Conservation (phyloP, 768 basidiomycete genomes). For the Vararia minispora region DNA sequence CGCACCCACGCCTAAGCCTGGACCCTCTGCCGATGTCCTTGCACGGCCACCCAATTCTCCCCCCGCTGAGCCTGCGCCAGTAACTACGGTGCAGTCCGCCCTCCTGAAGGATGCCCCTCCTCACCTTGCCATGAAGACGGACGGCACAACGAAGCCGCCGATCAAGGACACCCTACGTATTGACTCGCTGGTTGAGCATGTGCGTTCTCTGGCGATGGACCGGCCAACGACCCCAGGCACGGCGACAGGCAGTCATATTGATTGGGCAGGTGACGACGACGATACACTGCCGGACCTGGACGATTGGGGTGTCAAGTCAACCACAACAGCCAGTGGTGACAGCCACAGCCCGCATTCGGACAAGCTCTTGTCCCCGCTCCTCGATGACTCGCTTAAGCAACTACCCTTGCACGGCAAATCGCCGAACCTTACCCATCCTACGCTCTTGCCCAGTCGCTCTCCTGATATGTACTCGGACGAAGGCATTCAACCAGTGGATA, state of each 20-base stretch:
- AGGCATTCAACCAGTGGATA: no score
- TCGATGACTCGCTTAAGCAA: slow-evolving; percentile 14
- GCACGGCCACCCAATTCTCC: no score
- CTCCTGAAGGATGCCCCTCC: slow-evolving; percentile 47
- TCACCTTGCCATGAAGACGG: slow-evolving; percentile 35
- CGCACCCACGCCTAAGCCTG: no score
- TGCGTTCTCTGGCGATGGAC: slow-evolving; percentile 62
- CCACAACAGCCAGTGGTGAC: slow-evolving; percentile 14
- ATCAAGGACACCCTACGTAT: no score
- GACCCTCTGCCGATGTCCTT: no score
- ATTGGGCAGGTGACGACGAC: slow-evolving; percentile 86
- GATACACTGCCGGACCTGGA: slow-evolving; percentile 70
- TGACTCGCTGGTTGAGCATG: slow-evolving; percentile 69
- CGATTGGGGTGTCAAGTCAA: slow-evolving; percentile 68
- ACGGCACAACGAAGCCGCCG: no score
- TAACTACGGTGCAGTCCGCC: no score
- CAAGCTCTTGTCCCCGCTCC: slow-evolving; percentile 14
- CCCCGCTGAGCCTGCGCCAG: no score
- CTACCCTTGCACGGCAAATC: slow-evolving; percentile 15
- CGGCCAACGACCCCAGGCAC: slow-evolving; percentile 58
- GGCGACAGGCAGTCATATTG: slow-evolving; percentile 71
- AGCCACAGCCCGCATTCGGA: slow-evolving; percentile 12
- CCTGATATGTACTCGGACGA: no score
- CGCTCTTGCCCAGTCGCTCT: slow-evolving; percentile 9
- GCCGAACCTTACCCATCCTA: slow-evolving; percentile 12